Percentiles rank a stretch among this genome's conserved stretches.
phyloP scores from a whole-genome alignment of 371 early-diverging fungal genomes.

The Saksenaea oblongispora region DNA sequence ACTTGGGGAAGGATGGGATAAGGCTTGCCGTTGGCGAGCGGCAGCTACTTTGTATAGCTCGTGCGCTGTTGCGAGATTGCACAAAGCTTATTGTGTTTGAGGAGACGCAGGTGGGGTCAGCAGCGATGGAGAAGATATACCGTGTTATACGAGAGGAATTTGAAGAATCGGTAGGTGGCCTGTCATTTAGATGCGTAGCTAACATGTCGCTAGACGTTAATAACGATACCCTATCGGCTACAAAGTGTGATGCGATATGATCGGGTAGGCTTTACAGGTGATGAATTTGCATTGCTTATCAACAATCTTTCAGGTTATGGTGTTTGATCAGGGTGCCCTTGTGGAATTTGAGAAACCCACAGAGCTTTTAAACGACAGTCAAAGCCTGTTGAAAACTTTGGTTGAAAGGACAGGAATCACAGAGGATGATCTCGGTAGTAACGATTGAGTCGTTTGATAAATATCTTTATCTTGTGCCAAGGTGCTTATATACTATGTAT shows the following conservation, averaged over 20 bases:
- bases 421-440: constrained; percentile 1
- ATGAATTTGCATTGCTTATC: constrained; percentile 28
- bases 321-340: constrained; percentile 71
- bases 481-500: too few species aligned
- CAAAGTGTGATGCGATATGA: constrained; percentile 68
- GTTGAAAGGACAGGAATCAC: constrained; percentile 36
- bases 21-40: constrained; percentile 82
- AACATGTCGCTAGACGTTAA: constrained; percentile 79
- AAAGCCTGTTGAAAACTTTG: constrained; percentile 31
- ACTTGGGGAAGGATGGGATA: constrained; percentile 58
- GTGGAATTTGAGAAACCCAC: constrained; percentile 77
- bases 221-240: constrained; percentile 84
- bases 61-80: constrained; percentile 75
- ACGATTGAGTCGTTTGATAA: neutral
- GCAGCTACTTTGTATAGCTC: constrained; percentile 79
- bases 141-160: constrained; percentile 81
- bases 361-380: constrained; percentile 31
- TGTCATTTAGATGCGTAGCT: too few species aligned
- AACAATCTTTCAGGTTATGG: constrained; percentile 30
- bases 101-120: constrained; percentile 68
- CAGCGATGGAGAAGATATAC: constrained; percentile 77
- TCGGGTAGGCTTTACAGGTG: constrained; percentile 21
- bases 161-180: constrained; percentile 58
- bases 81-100: constrained; percentile 77
- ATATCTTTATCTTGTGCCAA: neutral